Percentiles rank a stretch among this genome's conserved stretches.
phyloP scores from a whole-genome alignment of 2,329 filamentous ascomycete species.

The Paraphaeosphaeria sporulosa region DNA sequence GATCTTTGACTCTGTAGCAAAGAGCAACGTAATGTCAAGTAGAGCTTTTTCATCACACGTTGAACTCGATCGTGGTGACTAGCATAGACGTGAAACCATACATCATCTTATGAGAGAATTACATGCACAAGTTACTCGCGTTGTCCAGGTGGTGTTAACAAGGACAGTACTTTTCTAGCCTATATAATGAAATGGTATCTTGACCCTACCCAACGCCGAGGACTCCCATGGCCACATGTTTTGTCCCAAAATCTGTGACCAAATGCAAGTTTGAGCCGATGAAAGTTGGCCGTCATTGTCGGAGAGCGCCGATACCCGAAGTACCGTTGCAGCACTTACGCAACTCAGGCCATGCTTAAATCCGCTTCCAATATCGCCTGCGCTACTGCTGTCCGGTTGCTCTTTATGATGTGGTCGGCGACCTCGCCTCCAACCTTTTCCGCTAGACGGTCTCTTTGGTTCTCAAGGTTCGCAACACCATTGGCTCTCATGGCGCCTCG shows the following conservation, averaged over 20 bases:
- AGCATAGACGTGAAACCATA: neutral
- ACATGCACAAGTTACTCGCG: neutral
- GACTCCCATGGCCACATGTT: neutral
- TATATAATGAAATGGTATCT: conserved; percentile 13
- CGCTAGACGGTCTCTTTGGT: conserved; percentile 50
- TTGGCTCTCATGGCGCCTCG: conserved; percentile 44
- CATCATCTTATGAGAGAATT: neutral
- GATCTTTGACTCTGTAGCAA: neutral
- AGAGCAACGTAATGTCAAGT: neutral
- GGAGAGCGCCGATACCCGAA: neutral
- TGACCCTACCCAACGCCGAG: conserved; percentile 8
- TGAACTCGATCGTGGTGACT: neutral
- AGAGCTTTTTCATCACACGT: neutral
- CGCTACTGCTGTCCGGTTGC: conserved; percentile 41
- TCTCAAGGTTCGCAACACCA: conserved; percentile 51
- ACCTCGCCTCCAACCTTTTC: conserved; percentile 56
- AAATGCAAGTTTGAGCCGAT: neutral
- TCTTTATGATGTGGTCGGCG: conserved; percentile 49
- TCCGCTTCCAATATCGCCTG: conserved; percentile 36
- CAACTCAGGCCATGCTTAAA: conserved; percentile 18
- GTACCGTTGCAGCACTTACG: neutral
- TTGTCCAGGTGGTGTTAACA: neutral
- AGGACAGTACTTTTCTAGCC: neutral
- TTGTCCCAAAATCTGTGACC: neutral
- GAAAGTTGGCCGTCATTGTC: neutral